These are phyloP conservation scores for Didymosphaeria variabile DNA, from an alignment of 2,329 filamentous ascomycete genomes.

Conservation along the genomic window DNA sequence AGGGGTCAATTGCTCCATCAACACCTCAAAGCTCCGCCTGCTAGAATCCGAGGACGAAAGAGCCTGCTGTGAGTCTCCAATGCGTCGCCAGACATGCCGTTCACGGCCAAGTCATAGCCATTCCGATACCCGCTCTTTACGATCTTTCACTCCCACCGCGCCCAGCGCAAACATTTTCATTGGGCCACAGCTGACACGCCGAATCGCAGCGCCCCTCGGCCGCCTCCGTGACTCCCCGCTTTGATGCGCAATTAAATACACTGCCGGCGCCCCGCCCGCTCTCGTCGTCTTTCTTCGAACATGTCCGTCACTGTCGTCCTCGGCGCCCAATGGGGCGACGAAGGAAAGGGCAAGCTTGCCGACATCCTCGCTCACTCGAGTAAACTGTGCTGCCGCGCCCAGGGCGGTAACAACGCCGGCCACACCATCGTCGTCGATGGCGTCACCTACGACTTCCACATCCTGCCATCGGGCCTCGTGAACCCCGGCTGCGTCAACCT, in stretches of 20 bases:
- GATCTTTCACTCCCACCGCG: slow-evolving; percentile 2
- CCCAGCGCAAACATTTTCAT: slow-evolving; percentile 34
- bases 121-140: slow-evolving; percentile 25
- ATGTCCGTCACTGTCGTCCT: slow-evolving; percentile 66
- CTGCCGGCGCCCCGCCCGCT: slow-evolving; percentile 17
- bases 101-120: slow-evolving; percentile 1
- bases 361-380: slow-evolving; percentile 64
- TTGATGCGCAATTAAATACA: slow-evolving; percentile 21
- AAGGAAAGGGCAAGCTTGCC: slow-evolving; percentile 68
- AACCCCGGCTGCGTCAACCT: slow-evolving; percentile 76
- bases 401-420: slow-evolving; percentile 69
- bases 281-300: slow-evolving; percentile 23
- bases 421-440: slow-evolving; percentile 56
- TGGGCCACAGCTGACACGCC: slow-evolving; percentile 16
- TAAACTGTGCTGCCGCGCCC: slow-evolving; percentile 66
- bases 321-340: slow-evolving; percentile 69
- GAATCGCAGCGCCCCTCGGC: not conserved
- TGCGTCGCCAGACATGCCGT: not conserved
- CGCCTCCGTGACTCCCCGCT: slow-evolving; percentile 15
- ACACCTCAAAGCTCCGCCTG: not conserved
- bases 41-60: not conserved
- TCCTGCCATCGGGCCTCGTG: slow-evolving; percentile 70
- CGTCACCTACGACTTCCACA: slow-evolving; percentile 56
- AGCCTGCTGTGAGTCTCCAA: not conserved
- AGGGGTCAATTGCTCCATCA: slow-evolving; percentile 3